phyloP scores from a whole-genome alignment of 768 basidiomycete species.

The Lactifluus hygrophoroides region DNA sequence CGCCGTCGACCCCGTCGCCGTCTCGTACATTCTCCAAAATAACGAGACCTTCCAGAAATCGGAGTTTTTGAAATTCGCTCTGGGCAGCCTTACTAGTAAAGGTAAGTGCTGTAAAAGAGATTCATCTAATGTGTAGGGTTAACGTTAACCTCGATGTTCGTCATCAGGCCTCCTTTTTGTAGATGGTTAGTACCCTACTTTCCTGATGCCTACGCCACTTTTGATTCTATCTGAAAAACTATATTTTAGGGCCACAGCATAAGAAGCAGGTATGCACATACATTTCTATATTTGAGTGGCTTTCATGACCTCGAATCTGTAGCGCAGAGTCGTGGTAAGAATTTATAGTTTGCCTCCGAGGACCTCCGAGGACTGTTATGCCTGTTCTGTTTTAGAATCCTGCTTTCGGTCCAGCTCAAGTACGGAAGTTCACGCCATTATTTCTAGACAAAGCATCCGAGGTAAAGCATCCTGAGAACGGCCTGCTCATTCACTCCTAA shows the following conservation, averaged over 20 bases:
- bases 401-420: slow-evolving; percentile 23
- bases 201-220: no score
- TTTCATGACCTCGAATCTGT: background rate
- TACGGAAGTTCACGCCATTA: slow-evolving; percentile 21
- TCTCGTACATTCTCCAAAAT: slow-evolving; percentile 29
- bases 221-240: background rate
- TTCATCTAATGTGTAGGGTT: no score
- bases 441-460: slow-evolving; percentile 23
- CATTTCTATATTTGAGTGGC: background rate
- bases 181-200: slow-evolving; percentile 3
- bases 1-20: slow-evolving; percentile 30
- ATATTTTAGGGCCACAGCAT: slow-evolving; percentile 7
- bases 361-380: background rate
- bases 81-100: slow-evolving; percentile 14
- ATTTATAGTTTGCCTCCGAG: no score
- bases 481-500: background rate
- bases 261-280: slow-evolving; percentile 3
- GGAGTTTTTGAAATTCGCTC: slow-evolving; percentile 6
- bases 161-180: slow-evolving; percentile 7
- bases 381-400: slow-evolving; percentile 16
- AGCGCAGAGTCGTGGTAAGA: slow-evolving; percentile 14
- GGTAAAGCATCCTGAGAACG: slow-evolving; percentile 1
- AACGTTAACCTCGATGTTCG: background rate
- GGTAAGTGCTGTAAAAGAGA: no score
- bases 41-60: slow-evolving; percentile 30